Percentiles rank a stretch among this genome's conserved stretches.
Conservation (phyloP, 345 rosid species). For the Stellera chamaejasme region DNA sequence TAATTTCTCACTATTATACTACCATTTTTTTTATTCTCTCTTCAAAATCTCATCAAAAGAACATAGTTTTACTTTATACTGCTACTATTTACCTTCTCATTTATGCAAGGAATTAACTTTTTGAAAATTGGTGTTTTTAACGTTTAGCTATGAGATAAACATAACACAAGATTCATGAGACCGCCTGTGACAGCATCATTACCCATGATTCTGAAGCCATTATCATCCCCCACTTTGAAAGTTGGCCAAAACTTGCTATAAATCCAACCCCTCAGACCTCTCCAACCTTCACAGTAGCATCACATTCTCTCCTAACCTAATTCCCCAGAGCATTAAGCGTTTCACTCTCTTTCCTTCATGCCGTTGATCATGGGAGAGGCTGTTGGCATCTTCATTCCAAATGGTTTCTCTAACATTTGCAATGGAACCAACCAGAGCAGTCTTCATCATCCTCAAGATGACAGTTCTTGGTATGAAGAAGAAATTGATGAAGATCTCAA, state of each 20-base stretch:
- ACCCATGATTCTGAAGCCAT: constrained; percentile 5
- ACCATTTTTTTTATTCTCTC: constrained; percentile 1
- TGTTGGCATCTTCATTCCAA: constrained; percentile 43
- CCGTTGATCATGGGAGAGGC: constrained; percentile 56
- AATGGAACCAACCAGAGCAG: constrained; percentile 18
- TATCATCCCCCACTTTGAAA: background rate
- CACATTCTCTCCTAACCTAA: background rate
- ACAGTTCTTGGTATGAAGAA: constrained; percentile 73
- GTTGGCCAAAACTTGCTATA: constrained; percentile 6
- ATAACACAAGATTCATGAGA: constrained; percentile 12
- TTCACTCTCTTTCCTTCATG: background rate
- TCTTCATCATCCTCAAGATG: constrained; percentile 23
- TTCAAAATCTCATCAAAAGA: too few relatives aligned
- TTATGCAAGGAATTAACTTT: constrained; percentile 5
- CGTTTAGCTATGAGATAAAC: background rate
- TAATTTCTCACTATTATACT: background rate
- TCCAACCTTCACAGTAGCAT: background rate
- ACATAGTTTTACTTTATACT: too few relatives aligned
- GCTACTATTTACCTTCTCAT: too few relatives aligned
- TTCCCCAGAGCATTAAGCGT: background rate
- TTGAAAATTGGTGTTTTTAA: constrained; percentile 1
- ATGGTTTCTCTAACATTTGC: constrained; percentile 41
- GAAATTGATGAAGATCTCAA: constrained; percentile 78
- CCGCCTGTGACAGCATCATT: constrained; percentile 15
- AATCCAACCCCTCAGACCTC: background rate